Evolutionary conservation across 345 rosid species (phyloP).

Genomic region (Eucalyptus urophylla): DNA sequence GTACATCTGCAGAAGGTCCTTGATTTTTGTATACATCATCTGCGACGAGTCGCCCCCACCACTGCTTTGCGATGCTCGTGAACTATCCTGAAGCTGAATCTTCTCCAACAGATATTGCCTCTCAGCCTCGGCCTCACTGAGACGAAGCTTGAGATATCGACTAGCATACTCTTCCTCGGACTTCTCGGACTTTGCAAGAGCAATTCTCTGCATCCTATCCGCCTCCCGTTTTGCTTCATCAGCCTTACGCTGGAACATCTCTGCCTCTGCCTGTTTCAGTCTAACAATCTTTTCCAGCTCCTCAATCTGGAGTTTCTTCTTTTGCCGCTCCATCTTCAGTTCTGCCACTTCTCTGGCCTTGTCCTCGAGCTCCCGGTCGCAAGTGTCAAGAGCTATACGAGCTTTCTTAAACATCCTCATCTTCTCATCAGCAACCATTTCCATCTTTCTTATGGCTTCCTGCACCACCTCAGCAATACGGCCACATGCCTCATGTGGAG

Average conservation of each 20-base stretch:
- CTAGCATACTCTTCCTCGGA: constrained; percentile 93
- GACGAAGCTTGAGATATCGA: constrained; percentile 70
- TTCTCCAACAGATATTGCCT: constrained; percentile 89
- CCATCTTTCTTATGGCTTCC: constrained; percentile 95
- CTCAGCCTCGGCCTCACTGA: constrained; percentile 98
- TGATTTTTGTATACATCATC: constrained; percentile 57
- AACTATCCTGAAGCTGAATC: constrained; percentile 83
- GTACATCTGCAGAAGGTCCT: constrained; percentile 47
- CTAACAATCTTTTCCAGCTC: constrained; percentile 91
- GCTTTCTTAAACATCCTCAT: constrained; percentile 90
- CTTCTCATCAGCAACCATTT: constrained; percentile 96
- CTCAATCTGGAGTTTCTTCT: constrained; percentile 77
- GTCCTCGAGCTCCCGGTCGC: constrained; percentile 87
- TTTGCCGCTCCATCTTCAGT: constrained; percentile 60
- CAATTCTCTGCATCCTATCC: constrained; percentile 82
- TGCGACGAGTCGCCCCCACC: constrained; percentile 61
- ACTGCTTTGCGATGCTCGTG: constrained; percentile 38
- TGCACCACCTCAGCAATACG: constrained; percentile 89
- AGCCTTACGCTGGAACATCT: constrained; percentile 97
- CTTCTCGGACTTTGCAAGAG: constrained; percentile 80
- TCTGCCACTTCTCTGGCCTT: constrained; percentile 86
- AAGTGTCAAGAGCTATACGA: constrained; percentile 56
- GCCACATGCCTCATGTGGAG: constrained; percentile 96
- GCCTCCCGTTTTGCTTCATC: constrained; percentile 87
- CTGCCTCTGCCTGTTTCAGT: constrained; percentile 92